These are phyloP conservation scores for Tricholoma sp. DNA, from an alignment of 768 basidiomycete genomes.

Conservation along the genomic window DNA sequence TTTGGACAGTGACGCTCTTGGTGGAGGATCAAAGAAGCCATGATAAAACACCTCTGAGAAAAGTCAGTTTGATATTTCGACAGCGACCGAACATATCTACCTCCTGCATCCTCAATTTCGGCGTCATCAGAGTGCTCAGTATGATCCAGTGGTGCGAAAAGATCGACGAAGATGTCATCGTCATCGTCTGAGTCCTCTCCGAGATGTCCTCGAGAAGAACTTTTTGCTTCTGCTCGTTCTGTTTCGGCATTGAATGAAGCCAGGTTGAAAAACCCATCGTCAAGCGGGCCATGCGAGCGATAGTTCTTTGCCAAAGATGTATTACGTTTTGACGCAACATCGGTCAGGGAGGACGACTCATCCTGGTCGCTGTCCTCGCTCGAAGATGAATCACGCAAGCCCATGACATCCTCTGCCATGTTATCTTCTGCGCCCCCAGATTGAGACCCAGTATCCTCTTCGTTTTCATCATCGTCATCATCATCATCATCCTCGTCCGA, in stretches of 20 bases:
- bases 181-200: constrained; percentile 48
- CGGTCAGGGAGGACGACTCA: constrained; percentile 19
- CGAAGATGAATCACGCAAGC: constrained; percentile 33
- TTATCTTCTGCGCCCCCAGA: constrained; percentile 20
- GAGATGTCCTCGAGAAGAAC: constrained; percentile 56
- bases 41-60: constrained; percentile 58
- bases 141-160: constrained; percentile 59
- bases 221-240: constrained; percentile 67
- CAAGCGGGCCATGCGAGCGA: constrained; percentile 41
- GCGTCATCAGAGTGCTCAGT: constrained; percentile 9
- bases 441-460: constrained; percentile 22
- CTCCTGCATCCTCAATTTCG: constrained; percentile 31
- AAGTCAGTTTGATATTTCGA: not conserved
- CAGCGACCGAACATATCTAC: not conserved
- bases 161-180: constrained; percentile 53
- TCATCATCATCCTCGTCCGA: constrained; percentile 15
- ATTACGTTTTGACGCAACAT: not conserved
- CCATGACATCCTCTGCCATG: constrained; percentile 18
- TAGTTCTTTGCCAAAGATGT: not conserved
- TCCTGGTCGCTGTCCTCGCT: constrained; percentile 32
- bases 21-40: constrained; percentile 79
- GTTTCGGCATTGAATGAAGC: constrained; percentile 84
- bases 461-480: constrained; percentile 18
- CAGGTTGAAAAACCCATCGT: constrained; percentile 90
- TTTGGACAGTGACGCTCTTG: constrained; percentile 9